Conservation (phyloP, 768 basidiomycete species). For the Lactifluus volemus region DNA sequence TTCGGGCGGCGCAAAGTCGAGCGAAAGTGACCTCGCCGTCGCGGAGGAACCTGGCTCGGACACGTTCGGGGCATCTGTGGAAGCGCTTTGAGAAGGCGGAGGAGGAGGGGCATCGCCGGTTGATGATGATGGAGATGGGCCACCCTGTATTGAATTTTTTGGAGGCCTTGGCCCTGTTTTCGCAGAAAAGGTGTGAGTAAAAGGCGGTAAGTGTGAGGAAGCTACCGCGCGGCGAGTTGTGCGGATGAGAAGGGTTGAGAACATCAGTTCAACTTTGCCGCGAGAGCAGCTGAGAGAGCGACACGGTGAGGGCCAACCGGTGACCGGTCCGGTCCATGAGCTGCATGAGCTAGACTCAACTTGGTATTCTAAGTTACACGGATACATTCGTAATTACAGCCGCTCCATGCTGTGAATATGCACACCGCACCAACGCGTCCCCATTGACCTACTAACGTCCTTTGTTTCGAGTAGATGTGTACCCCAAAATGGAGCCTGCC, state of each 20-base stretch:
- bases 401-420: too few relatives aligned
- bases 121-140: background rate
- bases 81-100: background rate
- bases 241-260: slow-evolving; percentile 6
- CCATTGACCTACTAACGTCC: too few relatives aligned
- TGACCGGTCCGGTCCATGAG: too few relatives aligned
- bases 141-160: background rate
- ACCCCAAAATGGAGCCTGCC: background rate
- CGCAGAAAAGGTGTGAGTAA: background rate
- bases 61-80: background rate
- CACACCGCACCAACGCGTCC: too few relatives aligned
- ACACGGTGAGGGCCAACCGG: background rate
- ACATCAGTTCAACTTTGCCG: background rate
- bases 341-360: too few relatives aligned
- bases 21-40: slow-evolving; percentile 20
- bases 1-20: slow-evolving; percentile 52
- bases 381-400: too few relatives aligned
- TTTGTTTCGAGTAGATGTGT: too few relatives aligned
- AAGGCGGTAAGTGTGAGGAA: background rate
- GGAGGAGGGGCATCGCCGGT: background rate
- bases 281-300: background rate
- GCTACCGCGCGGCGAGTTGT: background rate
- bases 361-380: too few relatives aligned
- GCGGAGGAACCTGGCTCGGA: background rate
- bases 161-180: background rate